Base-by-base conservation (phyloP, 371 early-diverging fungal species). In the Fennellomyces sp. region DNA sequence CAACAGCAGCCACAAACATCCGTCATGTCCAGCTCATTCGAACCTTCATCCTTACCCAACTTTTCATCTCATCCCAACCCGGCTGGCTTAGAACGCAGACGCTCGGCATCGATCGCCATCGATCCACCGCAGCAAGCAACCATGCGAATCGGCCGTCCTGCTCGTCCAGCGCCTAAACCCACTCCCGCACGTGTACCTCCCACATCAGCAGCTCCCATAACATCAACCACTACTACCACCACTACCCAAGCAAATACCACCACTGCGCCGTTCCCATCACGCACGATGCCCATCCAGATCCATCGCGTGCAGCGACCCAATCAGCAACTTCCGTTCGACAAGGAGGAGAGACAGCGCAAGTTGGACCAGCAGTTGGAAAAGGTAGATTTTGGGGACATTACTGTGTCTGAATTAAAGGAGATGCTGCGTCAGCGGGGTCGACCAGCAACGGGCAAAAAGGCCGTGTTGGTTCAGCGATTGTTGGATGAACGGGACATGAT, bases 371-470 rank as follows among this genome's bases (percentile, higher is more conserved):
- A 78, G 31, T 73, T 88, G 55, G 77, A 78, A 36, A 75, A 74
- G 26, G 75, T 84, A 27, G 78, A 90, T 54, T 86, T 87, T 66
- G 82, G 82, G 26, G 87, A 87, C 63, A 78, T 88, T 28, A 88
- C 90, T 0, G 90, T 90, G 0, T 68, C 82, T 21, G 88, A 88
- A 61, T 76, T 90, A 28, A 90, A 90, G 60, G 89, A 90, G 28
- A 80, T 87, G 79, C 63, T 90, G 30, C 71, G 88, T 10, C 68
- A 68, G 26, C 68, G 72, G 3, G 68, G 72, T 15, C 64, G 60
- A 41, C 68, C 64, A 5, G 66, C 69, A 1, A 76, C 82, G 8
- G 88, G 90, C 17, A 87, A 87, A 66, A 88, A 87, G 55, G 84
- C 69, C 8, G 59, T 63, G 1, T 45, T 70, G 2, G 30, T 70